phyloP scores from a whole-genome alignment of 179 eudicot species.

The Silene coronaria region DNA sequence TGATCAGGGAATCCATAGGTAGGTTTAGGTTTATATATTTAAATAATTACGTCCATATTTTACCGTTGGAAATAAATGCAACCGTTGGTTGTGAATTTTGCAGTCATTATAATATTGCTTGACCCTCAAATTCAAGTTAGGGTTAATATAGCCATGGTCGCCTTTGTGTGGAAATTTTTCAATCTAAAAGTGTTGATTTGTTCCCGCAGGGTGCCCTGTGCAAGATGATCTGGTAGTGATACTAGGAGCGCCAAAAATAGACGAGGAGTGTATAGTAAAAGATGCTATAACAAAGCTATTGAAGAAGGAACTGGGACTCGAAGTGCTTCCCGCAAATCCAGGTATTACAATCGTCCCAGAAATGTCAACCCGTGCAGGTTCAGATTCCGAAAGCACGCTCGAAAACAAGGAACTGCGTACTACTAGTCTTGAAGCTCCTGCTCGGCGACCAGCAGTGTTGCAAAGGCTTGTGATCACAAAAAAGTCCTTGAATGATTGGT shows the following conservation, averaged over 20 bases:
- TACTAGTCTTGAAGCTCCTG: slow-evolving; percentile 29
- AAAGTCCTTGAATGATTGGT: slow-evolving; percentile 57
- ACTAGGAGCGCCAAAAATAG: slow-evolving; percentile 39
- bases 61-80: background rate
- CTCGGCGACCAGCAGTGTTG: slow-evolving; percentile 64
- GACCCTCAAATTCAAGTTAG: background rate
- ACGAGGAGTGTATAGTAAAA: slow-evolving; percentile 29
- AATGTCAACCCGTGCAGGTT: slow-evolving; percentile 9
- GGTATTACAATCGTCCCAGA: slow-evolving; percentile 17
- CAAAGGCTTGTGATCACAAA: slow-evolving; percentile 54
- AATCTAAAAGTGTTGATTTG: background rate
- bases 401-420: slow-evolving; percentile 13
- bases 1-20: too few species aligned
- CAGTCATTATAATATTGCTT: background rate
- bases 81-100: background rate
- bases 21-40: too few species aligned
- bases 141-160: background rate
- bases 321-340: slow-evolving; percentile 43
- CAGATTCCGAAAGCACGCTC: slow-evolving; percentile 14
- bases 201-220: slow-evolving; percentile 49
- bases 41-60: too few species aligned
- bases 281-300: slow-evolving; percentile 56
- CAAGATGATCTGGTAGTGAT: slow-evolving; percentile 69
- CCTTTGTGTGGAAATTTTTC: background rate
- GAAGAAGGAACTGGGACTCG: slow-evolving; percentile 62